A percentile compares a stretch with the other conserved stretches of the same genome.
phyloP scores from a whole-genome alignment of 192 early-diverging fungal species.

The Coemansia sp. region DNA sequence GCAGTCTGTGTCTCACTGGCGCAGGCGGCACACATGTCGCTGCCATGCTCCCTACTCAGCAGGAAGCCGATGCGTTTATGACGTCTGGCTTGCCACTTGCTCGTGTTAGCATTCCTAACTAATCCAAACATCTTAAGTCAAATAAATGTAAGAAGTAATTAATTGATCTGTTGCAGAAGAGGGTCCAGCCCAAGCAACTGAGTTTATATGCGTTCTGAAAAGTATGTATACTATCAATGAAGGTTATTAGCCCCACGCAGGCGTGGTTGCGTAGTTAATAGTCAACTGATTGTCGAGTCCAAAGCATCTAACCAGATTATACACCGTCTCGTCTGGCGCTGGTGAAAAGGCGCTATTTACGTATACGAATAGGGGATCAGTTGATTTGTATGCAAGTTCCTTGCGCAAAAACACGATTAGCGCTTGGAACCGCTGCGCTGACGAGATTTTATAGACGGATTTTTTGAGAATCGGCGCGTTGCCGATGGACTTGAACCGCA shows the following conservation, averaged over 20 bases:
- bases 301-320: conserved; percentile 84
- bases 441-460: conserved; percentile 80
- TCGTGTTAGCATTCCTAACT: not conserved
- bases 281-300: conserved; percentile 77
- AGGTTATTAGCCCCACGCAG: conserved; percentile 78
- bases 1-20: conserved; percentile 12
- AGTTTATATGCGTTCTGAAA: not conserved
- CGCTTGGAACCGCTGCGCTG: conserved; percentile 79
- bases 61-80: conserved; percentile 15
- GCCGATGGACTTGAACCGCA: conserved; percentile 79
- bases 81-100: conserved; percentile 17
- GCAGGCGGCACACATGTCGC: conserved; percentile 6
- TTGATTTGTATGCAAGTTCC: conserved; percentile 73
- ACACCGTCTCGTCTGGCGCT: conserved; percentile 86
- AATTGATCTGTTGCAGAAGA: too few relatives aligned
- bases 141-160: too few relatives aligned
- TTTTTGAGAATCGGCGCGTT: conserved; percentile 91
- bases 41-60: conserved; percentile 10
- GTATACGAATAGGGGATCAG: conserved; percentile 87
- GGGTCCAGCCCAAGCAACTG: not conserved
- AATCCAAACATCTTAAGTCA: not conserved
- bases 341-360: conserved; percentile 94
- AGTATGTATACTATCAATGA: not conserved
- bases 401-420: conserved; percentile 83
- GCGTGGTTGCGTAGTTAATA: conserved; percentile 89